Conservation (phyloP, 306 rosid genomes). For the Glycyrrhiza uralensis region DNA sequence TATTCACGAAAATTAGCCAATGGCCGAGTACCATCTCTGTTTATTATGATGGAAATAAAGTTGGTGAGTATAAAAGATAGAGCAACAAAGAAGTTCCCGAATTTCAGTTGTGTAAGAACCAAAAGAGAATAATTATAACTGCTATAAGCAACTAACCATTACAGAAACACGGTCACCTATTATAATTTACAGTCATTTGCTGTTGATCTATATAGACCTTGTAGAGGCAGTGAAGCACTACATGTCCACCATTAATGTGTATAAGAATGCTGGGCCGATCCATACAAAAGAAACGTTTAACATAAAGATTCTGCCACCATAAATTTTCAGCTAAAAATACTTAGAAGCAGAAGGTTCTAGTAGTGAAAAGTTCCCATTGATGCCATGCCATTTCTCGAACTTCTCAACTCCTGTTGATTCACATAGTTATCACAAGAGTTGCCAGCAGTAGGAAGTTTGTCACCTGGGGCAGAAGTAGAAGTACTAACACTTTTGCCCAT, state of each 20-base stretch:
- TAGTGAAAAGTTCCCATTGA: constrained; percentile 54
- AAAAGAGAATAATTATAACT: not conserved
- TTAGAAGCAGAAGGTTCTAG: constrained; percentile 31
- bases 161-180: constrained; percentile 44
- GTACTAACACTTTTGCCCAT: constrained; percentile 55
- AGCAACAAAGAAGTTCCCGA: not conserved
- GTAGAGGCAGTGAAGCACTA: constrained; percentile 33
- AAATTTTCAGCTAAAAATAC: constrained; percentile 9
- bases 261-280: constrained; percentile 36
- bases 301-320: constrained; percentile 29
- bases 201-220: constrained; percentile 37
- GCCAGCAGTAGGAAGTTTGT: constrained; percentile 36
- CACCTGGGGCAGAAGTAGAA: constrained; percentile 34
- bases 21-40: not conserved
- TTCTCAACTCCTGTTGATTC: constrained; percentile 48
- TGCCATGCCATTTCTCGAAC: constrained; percentile 55
- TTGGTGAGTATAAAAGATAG: not conserved
- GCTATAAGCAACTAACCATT: constrained; percentile 28
- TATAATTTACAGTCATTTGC: constrained; percentile 62
- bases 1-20: not conserved
- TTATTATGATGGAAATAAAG: not conserved
- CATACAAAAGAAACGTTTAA: constrained; percentile 24
- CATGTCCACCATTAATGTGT: constrained; percentile 33
- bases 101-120: not conserved
- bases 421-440: constrained; percentile 47